Base-by-base conservation (phyloP, 2,329 filamentous ascomycete genomes). In the Malbranchea zuffiana region DNA sequence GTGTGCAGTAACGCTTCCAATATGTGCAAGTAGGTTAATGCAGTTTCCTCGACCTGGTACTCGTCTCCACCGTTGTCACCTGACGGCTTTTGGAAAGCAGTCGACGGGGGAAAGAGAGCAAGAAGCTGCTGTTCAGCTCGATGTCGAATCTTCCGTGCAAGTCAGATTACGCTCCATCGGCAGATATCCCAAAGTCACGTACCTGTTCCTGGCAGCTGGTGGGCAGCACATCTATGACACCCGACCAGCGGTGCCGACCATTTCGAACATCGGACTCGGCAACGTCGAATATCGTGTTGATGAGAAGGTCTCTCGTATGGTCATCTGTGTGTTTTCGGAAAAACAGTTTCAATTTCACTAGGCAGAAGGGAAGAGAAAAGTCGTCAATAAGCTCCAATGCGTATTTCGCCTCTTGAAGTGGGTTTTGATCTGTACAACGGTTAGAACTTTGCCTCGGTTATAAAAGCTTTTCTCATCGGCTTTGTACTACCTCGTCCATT, bases 281-380 rank as follows among this genome's bases (percentile, higher is more conserved):
- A 16, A 55, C 54, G 36, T 57, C 59, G 44, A 62, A 62, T 50
- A 63, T 55, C 16, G 57, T 48, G 40, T 63, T 57, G 24, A 61
- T 51, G 17, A 65, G 53, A 16, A 43, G 49, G 24, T 49, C 53
- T 34, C 46, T 53, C 12, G 53, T 20, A 27, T 41, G 33, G 3
- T 37, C 49, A 12, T 47, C 46, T 6, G 52, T 41, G 15, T 53
- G 53, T 13, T 48, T 50, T 21, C 53, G 52, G 42, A 63, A 61
- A 11, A 62, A 45, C n/a, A 60, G 44, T 36, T 61, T 59, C 7
- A 65, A 48, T 39, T 64, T 63, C 40, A 64, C 42, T 30, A 62
- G 59, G 32, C 59, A 62, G 27, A 62, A 59, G 4, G 62, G 58
- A 17, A 65, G 50, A 6, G 62, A 65, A 40, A 66, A 61, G 37